A percentile compares a stretch with the other conserved stretches of the same genome.
Evolutionary conservation across 805 yeast species (phyloP).

Genomic region (Wickerhamiella musiphila): DNA sequence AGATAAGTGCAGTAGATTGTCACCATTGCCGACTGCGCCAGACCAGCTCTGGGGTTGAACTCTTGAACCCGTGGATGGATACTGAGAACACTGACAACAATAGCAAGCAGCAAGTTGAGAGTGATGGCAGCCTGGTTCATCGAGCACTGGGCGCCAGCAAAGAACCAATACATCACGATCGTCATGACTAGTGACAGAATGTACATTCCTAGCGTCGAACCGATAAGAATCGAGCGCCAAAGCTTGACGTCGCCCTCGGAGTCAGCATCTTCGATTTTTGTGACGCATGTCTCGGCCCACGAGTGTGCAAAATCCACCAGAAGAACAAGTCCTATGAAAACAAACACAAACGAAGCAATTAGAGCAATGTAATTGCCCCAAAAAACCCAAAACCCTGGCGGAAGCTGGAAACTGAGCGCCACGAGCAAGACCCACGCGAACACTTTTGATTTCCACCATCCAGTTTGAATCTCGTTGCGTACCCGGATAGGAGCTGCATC

Average conservation of each 20-base stretch:
- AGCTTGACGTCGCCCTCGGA: slow-evolving; percentile 40
- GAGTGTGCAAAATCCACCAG: slow-evolving; percentile 95
- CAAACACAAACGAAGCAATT: slow-evolving; percentile 64
- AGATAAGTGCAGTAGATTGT: slow-evolving; percentile 83
- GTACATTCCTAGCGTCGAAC: slow-evolving; percentile 82
- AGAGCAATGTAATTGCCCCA: slow-evolving; percentile 89
- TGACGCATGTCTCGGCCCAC: slow-evolving; percentile 94
- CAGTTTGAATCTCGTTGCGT: slow-evolving; percentile 73
- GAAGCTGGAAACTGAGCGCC: slow-evolving; percentile 54
- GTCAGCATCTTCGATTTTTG: slow-evolving; percentile 71
- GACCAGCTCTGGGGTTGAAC: slow-evolving; percentile 83
- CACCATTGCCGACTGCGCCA: slow-evolving; percentile 95
- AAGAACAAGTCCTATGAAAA: slow-evolving; percentile 75
- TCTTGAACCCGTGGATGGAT: slow-evolving; percentile 77
- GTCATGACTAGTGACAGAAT: slow-evolving; percentile 55
- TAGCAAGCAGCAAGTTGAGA: slow-evolving; percentile 48
- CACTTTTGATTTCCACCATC: slow-evolving; percentile 68
- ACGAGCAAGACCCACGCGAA: slow-evolving; percentile 36
- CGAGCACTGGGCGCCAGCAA: slow-evolving; percentile 64
- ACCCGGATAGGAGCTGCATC: slow-evolving; percentile 38
- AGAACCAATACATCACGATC: slow-evolving; percentile 61
- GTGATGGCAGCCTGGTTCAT: slow-evolving; percentile 82
- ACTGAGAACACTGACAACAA: slow-evolving; percentile 51
- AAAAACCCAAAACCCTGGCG: slow-evolving; percentile 69
- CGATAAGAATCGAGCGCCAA: slow-evolving; percentile 69